Evolutionary conservation across 306 rosid species (phyloP).

Genomic region (Begonia masoniana): DNA sequence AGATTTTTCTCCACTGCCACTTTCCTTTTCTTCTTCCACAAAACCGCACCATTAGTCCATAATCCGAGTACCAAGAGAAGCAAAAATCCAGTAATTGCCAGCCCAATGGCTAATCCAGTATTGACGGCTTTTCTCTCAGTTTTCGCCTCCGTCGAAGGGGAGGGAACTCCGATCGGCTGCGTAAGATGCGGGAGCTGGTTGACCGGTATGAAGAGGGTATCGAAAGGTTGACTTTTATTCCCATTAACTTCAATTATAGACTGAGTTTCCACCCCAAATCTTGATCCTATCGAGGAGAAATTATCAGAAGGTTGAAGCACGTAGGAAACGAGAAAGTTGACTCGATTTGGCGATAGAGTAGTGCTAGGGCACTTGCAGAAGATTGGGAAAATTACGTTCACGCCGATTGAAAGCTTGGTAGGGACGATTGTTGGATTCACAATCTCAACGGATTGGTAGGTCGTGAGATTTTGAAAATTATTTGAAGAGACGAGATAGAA

Average conservation of each 20-base stretch:
- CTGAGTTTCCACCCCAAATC: no score
- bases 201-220: no score
- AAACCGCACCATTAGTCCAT: slow-evolving; percentile 16
- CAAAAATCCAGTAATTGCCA: slow-evolving; percentile 20
- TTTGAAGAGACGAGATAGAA: slow-evolving; percentile 20
- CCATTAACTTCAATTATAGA: no score
- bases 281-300: no score
- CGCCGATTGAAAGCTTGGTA: slow-evolving; percentile 17
- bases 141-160: slow-evolving; percentile 16
- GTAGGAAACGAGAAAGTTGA: slow-evolving; percentile 34
- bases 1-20: no score
- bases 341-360: slow-evolving; percentile 19
- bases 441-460: slow-evolving; percentile 14
- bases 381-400: slow-evolving; percentile 40
- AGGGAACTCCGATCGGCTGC: slow-evolving; percentile 4
- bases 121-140: slow-evolving; percentile 10
- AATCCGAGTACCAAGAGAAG: slow-evolving; percentile 8
- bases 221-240: no score
- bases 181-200: no score
- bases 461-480: slow-evolving; percentile 40
- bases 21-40: slow-evolving; percentile 17
- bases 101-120: slow-evolving; percentile 10
- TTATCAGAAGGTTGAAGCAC: slow-evolving; percentile 32
- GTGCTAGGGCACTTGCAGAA: slow-evolving; percentile 60
- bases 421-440: slow-evolving; percentile 30